Base-by-base conservation (phyloP, 2,329 filamentous ascomycete genomes). In the Dactylellina haptotyla region DNA sequence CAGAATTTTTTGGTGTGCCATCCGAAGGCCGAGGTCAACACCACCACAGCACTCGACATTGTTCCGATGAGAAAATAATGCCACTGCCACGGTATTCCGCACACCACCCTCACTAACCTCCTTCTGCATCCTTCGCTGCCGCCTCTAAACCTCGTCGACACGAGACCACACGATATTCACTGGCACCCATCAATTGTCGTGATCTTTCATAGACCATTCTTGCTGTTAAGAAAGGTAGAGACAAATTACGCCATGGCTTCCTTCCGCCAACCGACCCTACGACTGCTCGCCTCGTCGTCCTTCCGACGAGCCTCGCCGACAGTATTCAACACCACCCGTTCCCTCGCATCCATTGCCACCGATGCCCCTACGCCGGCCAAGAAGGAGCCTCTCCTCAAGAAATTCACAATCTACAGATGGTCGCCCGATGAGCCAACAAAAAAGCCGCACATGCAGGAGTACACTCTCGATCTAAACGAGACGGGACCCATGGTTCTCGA, bases 331-430 rank as follows among this genome's bases (percentile, higher is more conserved):
- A 57, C 59, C 57, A 62, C 75, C 75, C 58, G 58, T 58, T 78
- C 77, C 1, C 73, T 78, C 30, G 75, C 65, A 80, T 83, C 87
- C 53, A 86, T 87, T 54, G 83, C 87, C 66, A 86, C 90, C 43
- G 53, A 67, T 78, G 85, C 90, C 64, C 85, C 85, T 79, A 80
- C 84, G 59, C 84, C 83, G 76, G 81, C 85, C 76, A 82, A 85
- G 72, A 74, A 77, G 58, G 32, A 70, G 37, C 82, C 88, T 48
- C 86, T 85, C 79, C 88, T 91, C 84, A 98, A 97, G 89, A 93
- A 90, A 57, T 99, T 99, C 88, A 90, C 97, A 83, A 90, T 99
- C 85, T 99, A 99, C 88, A 89, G 95, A 82, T 99, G 95, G 95
- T 96, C 96, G 82, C 95, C 95, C 75, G 95, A 98, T 81, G 87